Evolutionary conservation across 345 rosid genomes (phyloP).

Genomic region (Aurinia saxatilis): DNA sequence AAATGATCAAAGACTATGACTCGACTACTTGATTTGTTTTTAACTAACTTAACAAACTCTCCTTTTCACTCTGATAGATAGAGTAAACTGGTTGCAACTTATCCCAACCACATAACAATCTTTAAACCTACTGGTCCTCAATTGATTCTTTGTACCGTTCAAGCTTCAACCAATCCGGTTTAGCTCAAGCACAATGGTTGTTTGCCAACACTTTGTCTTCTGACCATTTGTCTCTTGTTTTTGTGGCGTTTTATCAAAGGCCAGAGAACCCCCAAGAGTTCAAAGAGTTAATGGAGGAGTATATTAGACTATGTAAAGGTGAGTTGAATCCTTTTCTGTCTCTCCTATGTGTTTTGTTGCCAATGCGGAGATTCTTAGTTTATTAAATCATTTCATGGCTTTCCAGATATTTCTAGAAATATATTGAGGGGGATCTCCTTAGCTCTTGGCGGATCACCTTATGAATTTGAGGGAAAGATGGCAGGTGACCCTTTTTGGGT

Average conservation of each 20-base stretch:
- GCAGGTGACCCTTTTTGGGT: conserved; percentile 93
- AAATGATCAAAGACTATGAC: too few species aligned
- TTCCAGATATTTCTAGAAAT: conserved; percentile 64
- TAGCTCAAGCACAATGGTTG: too few species aligned
- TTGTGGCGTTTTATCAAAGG: conserved; percentile 35
- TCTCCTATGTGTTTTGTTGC: background rate
- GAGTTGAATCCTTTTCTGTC: conserved; percentile 1
- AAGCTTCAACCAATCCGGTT: too few species aligned
- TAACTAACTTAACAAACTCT: too few species aligned
- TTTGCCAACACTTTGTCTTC: background rate
- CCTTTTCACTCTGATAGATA: too few species aligned
- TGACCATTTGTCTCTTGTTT: background rate
- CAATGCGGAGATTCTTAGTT: background rate
- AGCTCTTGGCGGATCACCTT: conserved; percentile 57
- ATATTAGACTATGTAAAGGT: conserved; percentile 64
- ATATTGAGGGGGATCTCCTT: conserved; percentile 71
- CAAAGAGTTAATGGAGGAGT: conserved; percentile 60
- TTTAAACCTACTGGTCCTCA: too few species aligned
- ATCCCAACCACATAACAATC: too few species aligned
- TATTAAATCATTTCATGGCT: background rate
- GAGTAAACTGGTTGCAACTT: too few species aligned
- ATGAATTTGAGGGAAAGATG: conserved; percentile 65
- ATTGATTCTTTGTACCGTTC: too few species aligned
- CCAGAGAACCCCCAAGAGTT: conserved; percentile 54
- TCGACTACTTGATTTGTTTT: too few species aligned